Base-by-base conservation (phyloP, 768 basidiomycete genomes). In the Stropharia rugosoannulata region DNA sequence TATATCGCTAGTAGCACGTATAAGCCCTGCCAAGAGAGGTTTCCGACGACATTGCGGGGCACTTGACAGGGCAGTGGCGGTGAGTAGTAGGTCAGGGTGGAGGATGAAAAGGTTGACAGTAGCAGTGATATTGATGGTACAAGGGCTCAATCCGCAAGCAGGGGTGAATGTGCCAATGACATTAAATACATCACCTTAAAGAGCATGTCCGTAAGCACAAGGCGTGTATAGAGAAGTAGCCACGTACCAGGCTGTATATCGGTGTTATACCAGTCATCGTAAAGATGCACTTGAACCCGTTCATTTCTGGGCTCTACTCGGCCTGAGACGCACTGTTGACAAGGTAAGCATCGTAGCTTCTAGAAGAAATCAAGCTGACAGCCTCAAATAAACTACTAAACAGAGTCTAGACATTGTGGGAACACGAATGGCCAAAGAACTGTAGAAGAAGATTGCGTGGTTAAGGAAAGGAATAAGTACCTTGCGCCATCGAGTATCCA, bases 51-150 rank as follows among this genome's bases (percentile, higher is more conserved):
- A 99, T 62, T 87, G 84, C 1, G 90, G 78, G 0, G 94, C 85
- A 52, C 84, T 89, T 2, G 94, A 87, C 18, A 98, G 84, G 1
- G 91, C 83, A 0, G 96, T 97, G 22, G 94, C 89, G 2, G 97
- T 95, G 46, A 98, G 70, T 40, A 99, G 87, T 44, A 93, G 73
- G 70, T 99, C 96, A 5, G 96, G 96, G 64, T 98, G 94, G 47
- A 88, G 87, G 59, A 98, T 86, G 54, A 98, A 73, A 46, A 90
- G 74, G 60, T 93, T 87, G 9, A 80, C 66, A 51, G 78, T 78
- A 29, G 85, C 79, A 2, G 84, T 84, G 44, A 97, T 78, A 1
- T 73, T 68, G 29, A 93, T 87, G 12, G 67, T 70, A n/a, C 66
- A 61, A 15, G 74, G 46, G 32, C 38, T 25, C 9, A 25, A 66